Base-by-base conservation (phyloP, 75 land plant species). In the Cupressus sempervirens region DNA sequence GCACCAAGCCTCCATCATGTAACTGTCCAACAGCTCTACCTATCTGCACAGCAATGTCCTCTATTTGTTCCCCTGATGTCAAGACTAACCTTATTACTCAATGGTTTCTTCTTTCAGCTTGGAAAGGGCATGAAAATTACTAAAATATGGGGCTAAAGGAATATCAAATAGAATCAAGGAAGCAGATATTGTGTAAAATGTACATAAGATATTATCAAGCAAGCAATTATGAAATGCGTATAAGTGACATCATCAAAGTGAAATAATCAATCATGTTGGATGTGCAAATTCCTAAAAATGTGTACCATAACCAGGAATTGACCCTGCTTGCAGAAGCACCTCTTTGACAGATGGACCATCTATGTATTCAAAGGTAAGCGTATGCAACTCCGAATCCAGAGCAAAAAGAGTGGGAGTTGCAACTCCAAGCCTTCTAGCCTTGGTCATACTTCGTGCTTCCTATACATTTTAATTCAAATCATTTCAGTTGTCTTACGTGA, bases 1-100 rank as follows among this genome's bases (percentile, higher is more conserved):
- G 99, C 83, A 98, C 82, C 10, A 98, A 86, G 15, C 96, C 99
- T 48, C 99, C 99, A 90, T 98, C 99, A 89, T 98, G 99, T 23
- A 98, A 74, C 80, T 91, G 91, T 20, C 88, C 99, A 87, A 98
- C 92, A 62, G 96, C 92, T 76, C 84, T 88, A 20, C 97, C 99
- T 84, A 98, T 98, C 83, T 96, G 96, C 8, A 76, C 82, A 46
- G 97, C 95, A 85, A 96, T 91, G 72, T 92, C 91, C 85, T 92
- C 91, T 84, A 94, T 20, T 52, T 83, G 84, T 68, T 93, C 95
- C 86, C 88, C 92, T 85, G 68, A 88, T 88, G 12, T 73, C 77
- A 87, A 91, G 84, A 86, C 5, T 35, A 62, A 85, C 7, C 67
- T 83, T 34, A 10, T 29, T 23, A 48, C 10, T 43, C 84, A 83